Base-by-base conservation (phyloP, 2,329 filamentous ascomycete genomes). In the Teratosphaeriaceae sp. region DNA sequence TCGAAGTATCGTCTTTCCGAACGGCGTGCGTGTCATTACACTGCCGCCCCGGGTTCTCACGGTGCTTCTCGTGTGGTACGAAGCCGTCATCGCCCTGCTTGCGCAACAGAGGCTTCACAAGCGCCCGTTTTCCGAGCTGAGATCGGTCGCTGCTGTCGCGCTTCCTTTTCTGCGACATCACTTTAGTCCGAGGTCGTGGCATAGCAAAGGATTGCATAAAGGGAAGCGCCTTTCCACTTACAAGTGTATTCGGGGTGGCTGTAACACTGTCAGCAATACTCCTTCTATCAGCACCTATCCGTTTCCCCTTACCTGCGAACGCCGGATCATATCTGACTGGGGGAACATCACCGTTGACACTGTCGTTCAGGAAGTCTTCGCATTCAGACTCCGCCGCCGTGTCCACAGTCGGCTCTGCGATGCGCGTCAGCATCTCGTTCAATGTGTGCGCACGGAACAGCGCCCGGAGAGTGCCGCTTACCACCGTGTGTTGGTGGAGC, bases 321-420 rank as follows among this genome's bases (percentile, higher is more conserved):
- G 33, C 33, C 33, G 33, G 33, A 36, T 36, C 33, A 22, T 36
- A 5, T 36, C 16, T 36, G 33, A 36, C 33, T 36, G 33, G 16
- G 33, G 33, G 7, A 19, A 36, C 33, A 11, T 36, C 33, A 36
- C 33, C 16, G 33, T 36, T 36, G 33, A 36, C 33, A 36, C 19
- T 36, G 33, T 36, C 33, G 33, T 36, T 36, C 7, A 36, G 33
- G 33, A 36, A 36, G 33, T 36, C 18, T 36, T 36, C 33, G 18
- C 18, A 36, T 36, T 36, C 33, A 22, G 33, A 36, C 33, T 36
- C 33, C 21, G 6, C 33, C 33, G 7, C 33, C 33, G 6, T 21
- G 33, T 36, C 33, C 33, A 36, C 33, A 36, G 33, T 36, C 33
- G 33, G 33, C 33, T 36, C 33, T 36, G 33, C 33, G 33, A 36